A percentile compares a stretch with the other conserved stretches of the same genome.
Evolutionary conservation across 257 asterid genomes (phyloP).

Genomic region (Haberlea rhodopensis): DNA sequence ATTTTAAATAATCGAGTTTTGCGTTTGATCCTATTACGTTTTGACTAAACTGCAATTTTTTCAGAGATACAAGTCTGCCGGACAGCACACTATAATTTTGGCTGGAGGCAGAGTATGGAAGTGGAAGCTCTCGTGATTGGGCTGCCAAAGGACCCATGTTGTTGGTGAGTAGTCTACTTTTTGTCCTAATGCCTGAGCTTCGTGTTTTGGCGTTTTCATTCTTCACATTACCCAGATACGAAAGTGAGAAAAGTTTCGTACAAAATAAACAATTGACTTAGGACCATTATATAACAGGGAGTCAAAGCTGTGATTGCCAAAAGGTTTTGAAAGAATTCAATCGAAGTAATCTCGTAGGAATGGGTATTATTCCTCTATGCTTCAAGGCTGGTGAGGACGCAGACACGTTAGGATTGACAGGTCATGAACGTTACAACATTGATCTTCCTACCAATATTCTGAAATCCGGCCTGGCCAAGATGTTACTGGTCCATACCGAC

Average conservation of each 20-base stretch:
- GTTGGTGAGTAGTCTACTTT: constrained; percentile 49
- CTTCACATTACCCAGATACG: neutral
- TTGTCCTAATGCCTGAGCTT: constrained; percentile 1
- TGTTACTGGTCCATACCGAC: constrained; percentile 65
- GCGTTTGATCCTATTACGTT: constrained; percentile 13
- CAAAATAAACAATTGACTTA: constrained; percentile 1
- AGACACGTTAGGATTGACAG: constrained; percentile 81
- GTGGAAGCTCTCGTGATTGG: constrained; percentile 99
- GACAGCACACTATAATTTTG: constrained; percentile 75
- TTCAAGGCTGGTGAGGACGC: constrained; percentile 97
- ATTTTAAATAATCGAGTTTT: neutral
- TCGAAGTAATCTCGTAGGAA: constrained; percentile 92
- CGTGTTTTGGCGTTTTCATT: neutral
- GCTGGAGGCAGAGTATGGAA: constrained; percentile 99
- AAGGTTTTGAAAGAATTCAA: constrained; percentile 94
- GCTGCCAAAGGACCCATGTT: constrained; percentile 99
- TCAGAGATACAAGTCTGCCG: constrained; percentile 85
- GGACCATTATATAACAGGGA: constrained; percentile 46
- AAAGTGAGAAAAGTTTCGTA: neutral
- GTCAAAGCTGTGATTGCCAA: constrained; percentile 96
- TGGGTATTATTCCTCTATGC: constrained; percentile 94
- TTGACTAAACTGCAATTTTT: constrained; percentile 21
- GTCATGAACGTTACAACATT: constrained; percentile 82
- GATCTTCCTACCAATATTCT: constrained; percentile 76
- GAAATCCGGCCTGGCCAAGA: constrained; percentile 96